phyloP scores from a whole-genome alignment of 306 rosid species.

The Boehmeria nivea region DNA sequence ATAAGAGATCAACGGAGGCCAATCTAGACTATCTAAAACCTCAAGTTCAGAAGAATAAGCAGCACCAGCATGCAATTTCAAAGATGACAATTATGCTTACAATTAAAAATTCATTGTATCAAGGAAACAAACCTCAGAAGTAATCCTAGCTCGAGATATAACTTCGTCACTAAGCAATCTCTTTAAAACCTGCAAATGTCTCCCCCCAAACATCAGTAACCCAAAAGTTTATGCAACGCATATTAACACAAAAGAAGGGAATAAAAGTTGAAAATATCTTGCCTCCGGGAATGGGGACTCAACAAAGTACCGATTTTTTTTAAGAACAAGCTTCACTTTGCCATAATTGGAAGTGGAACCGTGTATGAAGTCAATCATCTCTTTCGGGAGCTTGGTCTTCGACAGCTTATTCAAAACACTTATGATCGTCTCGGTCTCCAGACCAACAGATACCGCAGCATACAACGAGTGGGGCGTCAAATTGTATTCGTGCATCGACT shows the following conservation, averaged over 20 bases:
- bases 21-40: not conserved
- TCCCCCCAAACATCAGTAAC: conserved; percentile 15
- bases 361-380: conserved; percentile 79
- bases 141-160: conserved; percentile 66
- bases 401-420: conserved; percentile 77
- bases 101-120: not conserved
- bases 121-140: conserved; percentile 57
- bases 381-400: conserved; percentile 92
- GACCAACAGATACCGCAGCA: conserved; percentile 95
- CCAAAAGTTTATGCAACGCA: not conserved
- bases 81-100: no score
- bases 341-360: conserved; percentile 91
- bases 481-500: conserved; percentile 92
- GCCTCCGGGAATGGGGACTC: conserved; percentile 96
- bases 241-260: conserved; percentile 9
- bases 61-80: not conserved
- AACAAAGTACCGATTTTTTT: conserved; percentile 79
- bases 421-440: conserved; percentile 78
- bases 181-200: conserved; percentile 68
- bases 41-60: not conserved
- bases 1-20: no score
- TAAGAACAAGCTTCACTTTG: conserved; percentile 93
- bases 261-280: conserved; percentile 11
- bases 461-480: conserved; percentile 89
- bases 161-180: conserved; percentile 73